Conservation (phyloP, 176 grass and related monocot genomes). For the Bothriochloa decipiens region DNA sequence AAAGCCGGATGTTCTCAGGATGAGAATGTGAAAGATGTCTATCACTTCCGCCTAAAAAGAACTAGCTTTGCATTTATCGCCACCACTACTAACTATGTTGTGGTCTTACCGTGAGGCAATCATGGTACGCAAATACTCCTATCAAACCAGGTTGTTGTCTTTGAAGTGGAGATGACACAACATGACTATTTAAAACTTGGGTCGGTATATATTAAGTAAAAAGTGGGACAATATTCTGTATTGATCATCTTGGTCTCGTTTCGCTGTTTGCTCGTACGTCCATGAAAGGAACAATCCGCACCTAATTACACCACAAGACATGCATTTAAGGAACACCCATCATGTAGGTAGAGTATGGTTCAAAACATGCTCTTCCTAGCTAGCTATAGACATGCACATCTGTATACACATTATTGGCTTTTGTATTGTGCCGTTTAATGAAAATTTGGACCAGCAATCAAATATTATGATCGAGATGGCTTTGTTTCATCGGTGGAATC, state of each 20-base stretch:
- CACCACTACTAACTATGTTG: too few relatives aligned
- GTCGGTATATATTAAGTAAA: too few relatives aligned
- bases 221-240: too few relatives aligned
- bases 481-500: not conserved
- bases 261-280: not conserved
- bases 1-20: too few relatives aligned
- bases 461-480: not conserved
- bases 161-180: too few relatives aligned
- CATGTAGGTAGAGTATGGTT: conserved; percentile 11
- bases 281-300: not conserved
- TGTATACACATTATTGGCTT: conserved; percentile 3
- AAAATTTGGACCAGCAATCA: conserved; percentile 12
- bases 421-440: conserved; percentile 26
- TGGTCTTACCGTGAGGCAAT: too few relatives aligned
- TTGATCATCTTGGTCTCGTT: not conserved
- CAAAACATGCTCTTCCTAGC: conserved; percentile 4
- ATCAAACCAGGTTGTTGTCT: too few relatives aligned
- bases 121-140: too few relatives aligned
- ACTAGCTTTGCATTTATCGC: too few relatives aligned
- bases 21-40: too few relatives aligned
- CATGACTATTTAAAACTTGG: too few relatives aligned
- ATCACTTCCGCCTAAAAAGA: too few relatives aligned
- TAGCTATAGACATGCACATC: not conserved
- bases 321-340: conserved; percentile 22
- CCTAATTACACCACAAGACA: not conserved